phyloP scores from a whole-genome alignment of 371 early-diverging fungal species.

The Apophysomyces variabilis region DNA sequence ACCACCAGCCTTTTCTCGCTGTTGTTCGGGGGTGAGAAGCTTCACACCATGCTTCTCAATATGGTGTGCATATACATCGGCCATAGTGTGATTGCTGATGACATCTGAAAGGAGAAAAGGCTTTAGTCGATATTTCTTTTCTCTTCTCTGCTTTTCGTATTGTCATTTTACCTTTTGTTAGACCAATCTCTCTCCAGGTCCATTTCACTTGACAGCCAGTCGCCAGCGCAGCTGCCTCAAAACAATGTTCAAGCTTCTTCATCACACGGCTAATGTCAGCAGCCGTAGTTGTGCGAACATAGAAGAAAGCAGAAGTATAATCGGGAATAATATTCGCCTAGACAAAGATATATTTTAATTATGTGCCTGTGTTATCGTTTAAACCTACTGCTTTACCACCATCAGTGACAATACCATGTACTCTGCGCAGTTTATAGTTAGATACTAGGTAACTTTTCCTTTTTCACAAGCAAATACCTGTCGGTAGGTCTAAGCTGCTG shows the following conservation, averaged over 20 bases:
- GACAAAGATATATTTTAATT: slow-evolving; percentile 17
- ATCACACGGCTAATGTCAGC: slow-evolving; percentile 54
- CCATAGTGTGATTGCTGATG: slow-evolving; percentile 60
- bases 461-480: slow-evolving; percentile 15
- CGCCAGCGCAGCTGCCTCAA: slow-evolving; percentile 73
- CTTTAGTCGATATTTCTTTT: not conserved
- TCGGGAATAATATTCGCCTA: slow-evolving; percentile 67
- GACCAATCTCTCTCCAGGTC: slow-evolving; percentile 55
- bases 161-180: slow-evolving; percentile 36
- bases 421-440: slow-evolving; percentile 23
- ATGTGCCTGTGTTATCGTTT: not conserved
- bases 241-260: slow-evolving; percentile 55
- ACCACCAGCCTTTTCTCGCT: slow-evolving; percentile 45
- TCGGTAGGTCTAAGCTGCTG: slow-evolving; percentile 66
- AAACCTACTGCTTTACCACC: slow-evolving; percentile 62
- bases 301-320: slow-evolving; percentile 62
- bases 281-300: slow-evolving; percentile 61
- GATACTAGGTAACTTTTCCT: not conserved
- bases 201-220: slow-evolving; percentile 76
- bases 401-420: slow-evolving; percentile 74
- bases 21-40: slow-evolving; percentile 41
- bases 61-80: slow-evolving; percentile 58
- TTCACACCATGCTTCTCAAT: slow-evolving; percentile 54
- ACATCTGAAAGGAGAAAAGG: slow-evolving; percentile 33
- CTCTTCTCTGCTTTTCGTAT: not conserved